A percentile compares a stretch with the other conserved stretches of the same genome.
Evolutionary conservation across 176 grass and related monocot species (phyloP).

Genomic region (Carex myosuroides): DNA sequence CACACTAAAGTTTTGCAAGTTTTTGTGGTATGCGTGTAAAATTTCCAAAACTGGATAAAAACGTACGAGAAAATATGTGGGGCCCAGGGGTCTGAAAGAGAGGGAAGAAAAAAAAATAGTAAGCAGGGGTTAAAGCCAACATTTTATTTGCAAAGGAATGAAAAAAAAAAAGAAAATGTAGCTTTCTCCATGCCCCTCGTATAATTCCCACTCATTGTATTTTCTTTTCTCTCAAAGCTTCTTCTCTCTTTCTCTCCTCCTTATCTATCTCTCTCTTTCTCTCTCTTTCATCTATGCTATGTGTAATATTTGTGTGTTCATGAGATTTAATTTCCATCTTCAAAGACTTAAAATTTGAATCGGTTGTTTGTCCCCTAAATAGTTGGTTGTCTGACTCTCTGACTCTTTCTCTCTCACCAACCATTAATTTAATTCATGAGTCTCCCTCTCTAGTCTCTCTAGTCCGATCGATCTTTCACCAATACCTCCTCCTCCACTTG

Average conservation of each 20-base stretch:
- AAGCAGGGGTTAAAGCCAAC: conserved; percentile 15
- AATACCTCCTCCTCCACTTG: conserved; percentile 33
- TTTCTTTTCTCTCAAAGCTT: conserved; percentile 34
- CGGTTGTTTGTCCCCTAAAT: conserved; percentile 17
- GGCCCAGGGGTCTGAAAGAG: background rate
- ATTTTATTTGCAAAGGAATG: conserved; percentile 2
- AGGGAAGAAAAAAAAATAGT: conserved; percentile 1
- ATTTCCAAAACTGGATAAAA: conserved; percentile 10
- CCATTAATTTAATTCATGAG: conserved; percentile 42
- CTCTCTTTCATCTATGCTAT: background rate
- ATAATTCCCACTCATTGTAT: conserved; percentile 35
- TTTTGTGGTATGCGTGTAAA: conserved; percentile 7
- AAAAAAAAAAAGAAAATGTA: conserved; percentile 14
- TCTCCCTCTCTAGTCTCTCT: conserved; percentile 26
- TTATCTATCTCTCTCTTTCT: background rate
- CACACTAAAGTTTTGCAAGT: background rate
- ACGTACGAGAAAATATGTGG: background rate
- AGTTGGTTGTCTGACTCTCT: conserved; percentile 12
- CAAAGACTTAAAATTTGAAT: conserved; percentile 23
- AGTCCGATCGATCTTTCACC: conserved; percentile 32
- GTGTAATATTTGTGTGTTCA: background rate
- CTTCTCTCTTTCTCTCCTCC: conserved; percentile 23
- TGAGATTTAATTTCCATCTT: background rate
- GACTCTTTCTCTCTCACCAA: background rate
- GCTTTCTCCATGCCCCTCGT: conserved; percentile 22